Conservation (phyloP, 116 monocot genomes). For the Posidonia oceanica region DNA sequence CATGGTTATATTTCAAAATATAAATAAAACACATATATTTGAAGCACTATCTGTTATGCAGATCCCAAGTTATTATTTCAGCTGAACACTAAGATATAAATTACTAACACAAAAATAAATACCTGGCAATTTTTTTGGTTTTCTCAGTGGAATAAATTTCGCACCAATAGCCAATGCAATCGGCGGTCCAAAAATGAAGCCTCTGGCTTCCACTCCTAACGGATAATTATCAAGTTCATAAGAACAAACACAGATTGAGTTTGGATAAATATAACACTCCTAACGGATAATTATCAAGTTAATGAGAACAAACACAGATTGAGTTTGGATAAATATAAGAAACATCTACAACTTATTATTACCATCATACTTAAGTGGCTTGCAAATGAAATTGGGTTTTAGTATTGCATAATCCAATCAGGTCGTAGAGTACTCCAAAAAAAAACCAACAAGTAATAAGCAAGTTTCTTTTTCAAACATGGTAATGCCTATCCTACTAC, state of each 20-base stretch:
- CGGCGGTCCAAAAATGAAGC: slow-evolving; percentile 88
- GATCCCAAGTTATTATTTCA: background rate
- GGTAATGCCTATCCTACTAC: too few species aligned
- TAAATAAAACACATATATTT: too few species aligned
- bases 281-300: background rate
- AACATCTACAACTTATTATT: too few species aligned
- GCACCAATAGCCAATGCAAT: slow-evolving; percentile 87
- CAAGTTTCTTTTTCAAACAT: too few species aligned
- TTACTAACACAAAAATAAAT: background rate
- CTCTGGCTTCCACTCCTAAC: slow-evolving; percentile 86
- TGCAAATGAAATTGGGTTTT: too few species aligned
- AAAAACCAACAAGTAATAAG: too few species aligned
- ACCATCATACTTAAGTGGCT: too few species aligned
- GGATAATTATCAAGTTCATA: background rate
- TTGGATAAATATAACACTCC: too few species aligned
- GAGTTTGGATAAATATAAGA: background rate
- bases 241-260: background rate
- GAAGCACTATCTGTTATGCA: too few species aligned
- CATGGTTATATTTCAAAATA: too few species aligned
- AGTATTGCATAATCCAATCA: too few species aligned
- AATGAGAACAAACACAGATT: background rate
- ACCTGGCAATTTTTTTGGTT: slow-evolving; percentile 89
- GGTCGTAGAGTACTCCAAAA: too few species aligned
- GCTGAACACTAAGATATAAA: background rate
- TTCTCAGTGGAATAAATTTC: slow-evolving; percentile 89